Evolutionary conservation across 2,329 filamentous ascomycete genomes (phyloP).

Genomic region (Pezicula rhizophila): DNA sequence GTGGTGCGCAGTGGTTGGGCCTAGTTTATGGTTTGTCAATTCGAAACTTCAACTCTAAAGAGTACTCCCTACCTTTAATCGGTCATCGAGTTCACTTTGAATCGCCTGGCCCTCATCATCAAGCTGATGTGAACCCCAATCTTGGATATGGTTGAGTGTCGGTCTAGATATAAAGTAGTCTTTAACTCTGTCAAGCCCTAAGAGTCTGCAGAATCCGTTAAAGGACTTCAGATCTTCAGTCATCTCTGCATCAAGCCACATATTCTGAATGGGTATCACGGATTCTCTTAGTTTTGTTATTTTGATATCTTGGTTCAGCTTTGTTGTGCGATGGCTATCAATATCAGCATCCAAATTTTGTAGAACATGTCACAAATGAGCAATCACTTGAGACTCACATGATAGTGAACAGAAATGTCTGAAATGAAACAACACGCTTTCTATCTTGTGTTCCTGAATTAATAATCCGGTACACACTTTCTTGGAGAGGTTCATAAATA

Average conservation of each 20-base stretch:
- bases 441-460: conserved; percentile 69
- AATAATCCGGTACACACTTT: conserved; percentile 75
- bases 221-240: conserved; percentile 68
- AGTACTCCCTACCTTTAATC: conserved; percentile 55
- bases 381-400: conserved; percentile 44
- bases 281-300: conserved; percentile 69
- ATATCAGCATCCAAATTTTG: conserved; percentile 5
- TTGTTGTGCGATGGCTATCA: conserved; percentile 70
- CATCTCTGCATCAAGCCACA: conserved; percentile 72
- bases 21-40: conserved; percentile 26
- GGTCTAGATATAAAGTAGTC: conserved; percentile 69
- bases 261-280: conserved; percentile 71
- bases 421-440: conserved; percentile 78
- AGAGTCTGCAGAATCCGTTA: conserved; percentile 68
- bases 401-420: conserved; percentile 89
- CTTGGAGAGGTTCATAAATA: conserved; percentile 82
- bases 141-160: conserved; percentile 63
- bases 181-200: conserved; percentile 75
- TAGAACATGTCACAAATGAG: too few species aligned
- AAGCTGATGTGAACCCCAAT: conserved; percentile 76
- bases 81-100: conserved; percentile 72
- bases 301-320: conserved; percentile 65
- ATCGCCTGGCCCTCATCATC: conserved; percentile 74
- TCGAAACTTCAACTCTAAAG: conserved; percentile 2
- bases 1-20: conserved; percentile 78